Evolutionary conservation across 202 grass and related monocot species (phyloP), one percentile per base, ranked within the genome.

Genomic region (Brachypodium distachyon): DNA sequence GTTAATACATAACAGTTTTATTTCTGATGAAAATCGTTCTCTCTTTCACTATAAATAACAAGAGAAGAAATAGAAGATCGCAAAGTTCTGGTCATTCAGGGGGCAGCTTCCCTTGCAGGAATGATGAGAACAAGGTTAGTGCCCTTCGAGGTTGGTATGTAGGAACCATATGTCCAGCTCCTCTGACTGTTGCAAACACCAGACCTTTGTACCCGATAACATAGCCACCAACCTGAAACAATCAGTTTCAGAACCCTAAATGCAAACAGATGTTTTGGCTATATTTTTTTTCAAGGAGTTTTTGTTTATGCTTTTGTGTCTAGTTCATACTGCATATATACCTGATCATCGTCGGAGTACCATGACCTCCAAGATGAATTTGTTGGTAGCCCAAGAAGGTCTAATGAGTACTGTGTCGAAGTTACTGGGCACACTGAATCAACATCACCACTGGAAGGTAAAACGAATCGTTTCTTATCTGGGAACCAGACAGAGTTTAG

Each of bases 171-270:
- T 89, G 86, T 40, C 82, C 74, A 54, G 82, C 53, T 66, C 78
- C 90, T 80, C 86, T 88, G 9, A 89, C 82, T 13, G 78, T 83
- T 40, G 78, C 82, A 54, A 92, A 82, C 36, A 79, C 60, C 18
- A 89, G 74, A 37, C 74, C 62, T 71, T 68, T 33, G 40, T 92
- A 86, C n/a, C 38, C 43, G 14, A 86, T 65, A 21, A 85, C 89
- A 67, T 85, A 89, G 10, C 90, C 79, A 61, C 77, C 90, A 83
- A 89, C 77, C 90, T 83, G 74, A 52, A 82, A 72, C 14, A 81
- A 62, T 33, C 3, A 41, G 36, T 64, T 70, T 81, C 55, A 81
- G 63, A 69, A 70, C 26, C 27, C 19, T 41, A 76, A 26, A 76
- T n/a, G 27, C 11, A 18, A 41, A 42, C 9, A 61, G 67, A 70